Evolutionary conservation across 495 filamentous ascomycete genomes (phyloP).

Genomic region (Penicillium waksmanii): DNA sequence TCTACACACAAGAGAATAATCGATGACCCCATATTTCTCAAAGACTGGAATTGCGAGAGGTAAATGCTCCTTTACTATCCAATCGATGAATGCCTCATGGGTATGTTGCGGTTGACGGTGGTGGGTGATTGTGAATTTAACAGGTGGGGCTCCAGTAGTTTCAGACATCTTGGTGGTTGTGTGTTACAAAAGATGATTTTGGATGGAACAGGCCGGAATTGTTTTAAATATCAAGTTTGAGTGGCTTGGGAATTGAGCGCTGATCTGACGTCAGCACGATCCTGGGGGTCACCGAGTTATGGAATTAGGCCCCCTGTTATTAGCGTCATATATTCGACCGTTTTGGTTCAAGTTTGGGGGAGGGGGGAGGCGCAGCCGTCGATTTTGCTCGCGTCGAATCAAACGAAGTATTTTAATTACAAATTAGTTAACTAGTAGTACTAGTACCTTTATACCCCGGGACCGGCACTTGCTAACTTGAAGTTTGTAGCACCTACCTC

Average conservation of each 20-base stretch:
- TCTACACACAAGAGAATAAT: constrained; percentile 30
- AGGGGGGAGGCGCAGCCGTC: no score
- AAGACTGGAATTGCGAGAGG: constrained; percentile 36
- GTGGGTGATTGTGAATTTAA: constrained; percentile 37
- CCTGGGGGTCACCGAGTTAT: background rate
- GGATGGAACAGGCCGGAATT: background rate
- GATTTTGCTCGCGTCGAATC: no score
- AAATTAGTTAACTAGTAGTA: no score
- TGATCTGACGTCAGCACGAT: background rate
- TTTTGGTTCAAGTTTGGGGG: background rate
- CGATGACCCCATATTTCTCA: constrained; percentile 31
- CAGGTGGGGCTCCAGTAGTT: constrained; percentile 11
- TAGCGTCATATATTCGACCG: background rate
- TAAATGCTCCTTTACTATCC: constrained; percentile 36
- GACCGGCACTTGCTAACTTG: no score
- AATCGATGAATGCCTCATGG: constrained; percentile 38
- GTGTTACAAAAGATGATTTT: background rate
- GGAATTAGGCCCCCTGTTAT: background rate
- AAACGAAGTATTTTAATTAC: no score
- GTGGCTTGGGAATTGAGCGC: background rate
- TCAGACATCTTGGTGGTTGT: constrained; percentile 10
- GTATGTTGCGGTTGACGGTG: constrained; percentile 30
- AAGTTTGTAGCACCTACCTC: no score
- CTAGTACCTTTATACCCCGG: no score
- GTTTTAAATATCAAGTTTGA: background rate